These are phyloP conservation scores for Mimosa bimucronata DNA, from an alignment of 306 rosid species.

Conservation along the genomic window DNA sequence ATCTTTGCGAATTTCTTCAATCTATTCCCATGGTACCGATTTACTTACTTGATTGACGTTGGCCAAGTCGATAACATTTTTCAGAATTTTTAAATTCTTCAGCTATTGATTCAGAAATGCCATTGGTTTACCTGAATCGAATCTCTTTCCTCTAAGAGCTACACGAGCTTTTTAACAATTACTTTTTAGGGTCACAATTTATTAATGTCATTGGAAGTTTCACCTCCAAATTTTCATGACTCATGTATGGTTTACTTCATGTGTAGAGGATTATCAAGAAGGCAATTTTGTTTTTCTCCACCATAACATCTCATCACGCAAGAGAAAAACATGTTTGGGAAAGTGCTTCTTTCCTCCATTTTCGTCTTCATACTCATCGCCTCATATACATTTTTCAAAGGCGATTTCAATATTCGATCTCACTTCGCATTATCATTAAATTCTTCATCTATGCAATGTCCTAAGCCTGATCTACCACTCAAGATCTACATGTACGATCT, in stretches of 20 bases:
- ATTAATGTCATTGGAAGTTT: neutral
- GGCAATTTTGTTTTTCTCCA: neutral
- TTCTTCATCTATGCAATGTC: constrained; percentile 41
- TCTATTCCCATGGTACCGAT: no score
- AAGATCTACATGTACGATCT: constrained; percentile 80
- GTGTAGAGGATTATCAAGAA: neutral
- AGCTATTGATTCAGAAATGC: neutral
- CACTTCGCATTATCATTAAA: constrained; percentile 55
- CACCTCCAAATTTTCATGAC: neutral
- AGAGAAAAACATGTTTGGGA: constrained; percentile 44
- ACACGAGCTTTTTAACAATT: neutral
- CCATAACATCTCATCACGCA: neutral
- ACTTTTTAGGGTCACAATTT: neutral
- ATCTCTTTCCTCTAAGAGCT: neutral
- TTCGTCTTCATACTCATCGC: constrained; percentile 47
- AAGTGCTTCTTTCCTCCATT: constrained; percentile 44
- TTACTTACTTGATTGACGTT: no score
- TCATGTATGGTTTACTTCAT: neutral
- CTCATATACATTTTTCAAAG: constrained; percentile 55
- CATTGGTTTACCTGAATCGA: neutral
- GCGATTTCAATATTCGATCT: constrained; percentile 58
- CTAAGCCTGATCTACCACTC: constrained; percentile 42
- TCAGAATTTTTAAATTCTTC: neutral
- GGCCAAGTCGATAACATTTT: neutral
- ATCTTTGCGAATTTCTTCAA: neutral